Percentiles rank a stretch among this genome's conserved stretches.
These are phyloP conservation scores for Ampelocalamus luodianensis DNA, from an alignment of 176 grass and related monocot genomes.

Conservation along the genomic window DNA sequence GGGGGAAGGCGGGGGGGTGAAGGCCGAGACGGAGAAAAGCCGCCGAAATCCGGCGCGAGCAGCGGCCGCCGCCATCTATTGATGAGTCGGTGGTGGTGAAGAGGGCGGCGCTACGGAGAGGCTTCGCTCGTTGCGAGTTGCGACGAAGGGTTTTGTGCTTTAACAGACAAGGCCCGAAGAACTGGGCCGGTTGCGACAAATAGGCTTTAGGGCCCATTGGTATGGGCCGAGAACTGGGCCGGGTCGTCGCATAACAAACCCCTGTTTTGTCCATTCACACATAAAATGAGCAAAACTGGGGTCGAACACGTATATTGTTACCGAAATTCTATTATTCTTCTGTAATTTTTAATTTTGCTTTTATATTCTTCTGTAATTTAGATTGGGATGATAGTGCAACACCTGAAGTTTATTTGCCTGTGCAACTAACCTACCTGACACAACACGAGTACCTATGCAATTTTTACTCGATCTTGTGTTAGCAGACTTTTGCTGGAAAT, in stretches of 20 bases:
- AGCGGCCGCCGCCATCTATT: conserved; percentile 44
- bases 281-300: no score
- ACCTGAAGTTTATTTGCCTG: no score
- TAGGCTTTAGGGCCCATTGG: background rate
- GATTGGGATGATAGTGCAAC: no score
- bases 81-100: background rate
- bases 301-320: no score
- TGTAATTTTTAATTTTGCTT: no score
- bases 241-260: background rate
- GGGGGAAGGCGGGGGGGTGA: conserved; percentile 48
- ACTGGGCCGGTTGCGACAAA: no score
- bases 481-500: background rate
- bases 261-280: no score
- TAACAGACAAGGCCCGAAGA: no score
- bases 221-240: background rate
- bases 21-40: conserved; percentile 67
- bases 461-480: background rate
- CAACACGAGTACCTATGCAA: background rate
- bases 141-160: conserved; percentile 33
- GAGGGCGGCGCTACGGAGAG: conserved; percentile 32
- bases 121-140: background rate
- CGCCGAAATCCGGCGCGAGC: conserved; percentile 59
- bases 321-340: no score
- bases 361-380: no score
- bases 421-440: background rate